These are phyloP conservation scores for Ganoderma sinense DNA, from an alignment of 1,284 basidiomycete species.

Conservation along the genomic window DNA sequence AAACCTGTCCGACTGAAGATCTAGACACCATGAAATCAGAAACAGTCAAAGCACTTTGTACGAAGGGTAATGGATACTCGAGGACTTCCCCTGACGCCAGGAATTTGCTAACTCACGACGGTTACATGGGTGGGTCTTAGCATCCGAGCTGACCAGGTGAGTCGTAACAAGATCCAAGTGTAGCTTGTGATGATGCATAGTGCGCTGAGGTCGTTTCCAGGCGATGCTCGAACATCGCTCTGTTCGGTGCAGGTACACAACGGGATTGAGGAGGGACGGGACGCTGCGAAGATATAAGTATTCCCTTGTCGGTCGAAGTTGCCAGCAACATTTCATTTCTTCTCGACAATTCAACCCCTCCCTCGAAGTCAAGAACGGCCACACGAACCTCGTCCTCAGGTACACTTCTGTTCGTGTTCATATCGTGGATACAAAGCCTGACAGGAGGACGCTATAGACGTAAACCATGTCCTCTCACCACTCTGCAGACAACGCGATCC, in stretches of 20 bases:
- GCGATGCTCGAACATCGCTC: slow-evolving; percentile 4
- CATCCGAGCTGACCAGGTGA: slow-evolving; percentile 12
- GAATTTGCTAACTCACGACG: neutral
- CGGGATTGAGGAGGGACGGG: neutral
- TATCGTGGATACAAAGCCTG: neutral
- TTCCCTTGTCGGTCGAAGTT: neutral
- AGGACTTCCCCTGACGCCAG: neutral
- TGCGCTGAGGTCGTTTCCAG: slow-evolving; percentile 13
- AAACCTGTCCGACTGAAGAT: neutral
- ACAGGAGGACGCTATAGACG: neutral
- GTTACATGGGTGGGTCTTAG: neutral
- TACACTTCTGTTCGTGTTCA: neutral
- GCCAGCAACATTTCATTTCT: neutral
- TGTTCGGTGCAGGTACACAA: neutral
- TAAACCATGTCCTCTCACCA: neutral
- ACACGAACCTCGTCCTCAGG: neutral
- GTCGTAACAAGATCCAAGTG: slow-evolving; percentile 7
- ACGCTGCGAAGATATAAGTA: slow-evolving; percentile 7
- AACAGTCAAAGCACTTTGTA: neutral
- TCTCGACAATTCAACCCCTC: slow-evolving; percentile 1
- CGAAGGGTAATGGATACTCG: too few relatives aligned
- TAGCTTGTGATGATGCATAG: slow-evolving; percentile 7
- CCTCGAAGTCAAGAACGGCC: neutral
- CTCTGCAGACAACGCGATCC: neutral
- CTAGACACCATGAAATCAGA: neutral